Percentiles rank a stretch among this genome's conserved stretches.
These are phyloP conservation scores for Picea abies DNA, from an alignment of 83 land plant genomes.

Conservation along the genomic window DNA sequence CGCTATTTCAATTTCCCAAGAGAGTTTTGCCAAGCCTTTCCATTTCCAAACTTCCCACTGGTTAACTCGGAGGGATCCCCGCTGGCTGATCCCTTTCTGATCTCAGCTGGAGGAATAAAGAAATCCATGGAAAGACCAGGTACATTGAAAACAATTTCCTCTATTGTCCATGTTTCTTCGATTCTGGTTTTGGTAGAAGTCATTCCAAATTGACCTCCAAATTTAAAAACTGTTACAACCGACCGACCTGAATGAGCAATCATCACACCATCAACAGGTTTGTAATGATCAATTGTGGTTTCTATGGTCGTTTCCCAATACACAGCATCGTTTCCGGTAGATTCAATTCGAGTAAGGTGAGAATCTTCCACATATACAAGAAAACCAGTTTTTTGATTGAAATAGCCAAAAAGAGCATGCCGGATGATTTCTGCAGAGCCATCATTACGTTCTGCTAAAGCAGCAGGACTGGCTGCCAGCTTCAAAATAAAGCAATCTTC, in stretches of 20 bases:
- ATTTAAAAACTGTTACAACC: slow-evolving; percentile 52
- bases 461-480: slow-evolving; percentile 48
- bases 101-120: slow-evolving; percentile 61
- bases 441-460: slow-evolving; percentile 55
- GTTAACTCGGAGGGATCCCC: neutral
- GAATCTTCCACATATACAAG: slow-evolving; percentile 62
- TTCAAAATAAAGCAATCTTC: slow-evolving; percentile 70
- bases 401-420: slow-evolving; percentile 62
- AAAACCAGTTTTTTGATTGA: slow-evolving; percentile 65
- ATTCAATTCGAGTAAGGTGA: slow-evolving; percentile 57
- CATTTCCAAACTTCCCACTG: slow-evolving; percentile 12
- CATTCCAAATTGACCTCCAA: slow-evolving; percentile 56
- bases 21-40: neutral
- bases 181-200: slow-evolving; percentile 64
- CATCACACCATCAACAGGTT: slow-evolving; percentile 59
- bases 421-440: slow-evolving; percentile 62
- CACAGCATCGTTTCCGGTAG: slow-evolving; percentile 50
- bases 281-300: slow-evolving; percentile 53
- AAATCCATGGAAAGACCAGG: slow-evolving; percentile 56
- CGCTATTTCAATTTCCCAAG: neutral
- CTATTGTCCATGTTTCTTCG: slow-evolving; percentile 65
- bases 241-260: slow-evolving; percentile 69
- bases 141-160: slow-evolving; percentile 60
- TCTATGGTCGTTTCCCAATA: slow-evolving; percentile 73
- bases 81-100: slow-evolving; percentile 20